Percentiles rank a stretch among this genome's conserved stretches.
Evolutionary conservation across 73 alveolate genomes (phyloP).

Genomic region (Paramecium tetraurelia): DNA sequence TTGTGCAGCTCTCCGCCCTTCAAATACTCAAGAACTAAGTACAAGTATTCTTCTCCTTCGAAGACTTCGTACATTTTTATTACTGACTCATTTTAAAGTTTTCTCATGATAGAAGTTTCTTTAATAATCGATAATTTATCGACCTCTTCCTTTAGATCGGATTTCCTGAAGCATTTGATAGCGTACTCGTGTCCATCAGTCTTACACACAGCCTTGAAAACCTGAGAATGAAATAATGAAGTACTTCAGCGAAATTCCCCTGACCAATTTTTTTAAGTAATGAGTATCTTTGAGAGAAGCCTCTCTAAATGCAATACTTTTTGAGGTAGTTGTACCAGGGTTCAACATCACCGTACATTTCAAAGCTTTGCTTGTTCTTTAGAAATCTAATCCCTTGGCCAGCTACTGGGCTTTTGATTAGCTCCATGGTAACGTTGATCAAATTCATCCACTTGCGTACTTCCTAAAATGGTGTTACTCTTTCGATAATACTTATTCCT

Average conservation of each 20-base stretch:
- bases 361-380: neutral
- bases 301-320: neutral
- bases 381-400: constrained; percentile 2
- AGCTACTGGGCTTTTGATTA: neutral
- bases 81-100: constrained; percentile 28
- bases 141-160: neutral
- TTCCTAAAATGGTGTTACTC: neutral
- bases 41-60: constrained; percentile 52
- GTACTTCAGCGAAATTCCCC: constrained; percentile 60
- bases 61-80: constrained; percentile 54
- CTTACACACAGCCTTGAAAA: neutral
- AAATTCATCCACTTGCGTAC: neutral
- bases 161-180: constrained; percentile 4
- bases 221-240: neutral
- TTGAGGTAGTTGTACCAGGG: neutral
- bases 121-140: constrained; percentile 35
- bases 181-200: neutral
- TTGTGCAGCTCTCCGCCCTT: constrained; percentile 53
- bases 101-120: constrained; percentile 1
- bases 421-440: neutral
- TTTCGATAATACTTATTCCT: neutral
- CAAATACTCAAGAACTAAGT: constrained; percentile 36
- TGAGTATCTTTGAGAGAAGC: constrained; percentile 33
- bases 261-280: constrained; percentile 48
- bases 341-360: constrained; percentile 25